phyloP scores from a whole-genome alignment of 2,329 filamentous ascomycete genomes.

The Kalaharituber pfeilii region DNA sequence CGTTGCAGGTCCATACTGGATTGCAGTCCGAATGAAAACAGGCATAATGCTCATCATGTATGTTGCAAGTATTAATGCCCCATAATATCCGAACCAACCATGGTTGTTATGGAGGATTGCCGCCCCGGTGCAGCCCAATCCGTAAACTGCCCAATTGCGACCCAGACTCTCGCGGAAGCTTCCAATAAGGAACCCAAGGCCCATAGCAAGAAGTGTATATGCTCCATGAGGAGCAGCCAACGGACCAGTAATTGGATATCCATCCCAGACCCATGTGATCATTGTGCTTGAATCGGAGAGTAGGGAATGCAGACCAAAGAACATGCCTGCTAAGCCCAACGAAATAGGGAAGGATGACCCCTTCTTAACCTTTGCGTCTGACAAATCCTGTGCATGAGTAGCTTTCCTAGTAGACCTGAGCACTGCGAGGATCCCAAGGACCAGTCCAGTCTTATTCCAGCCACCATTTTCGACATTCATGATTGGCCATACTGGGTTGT shows the following conservation, averaged over 20 bases:
- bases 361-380: constrained; percentile 31
- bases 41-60: constrained; percentile 71
- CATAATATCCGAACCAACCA: constrained; percentile 71
- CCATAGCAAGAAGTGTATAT: constrained; percentile 75
- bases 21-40: constrained; percentile 56
- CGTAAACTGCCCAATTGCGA: constrained; percentile 63
- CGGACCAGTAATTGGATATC: constrained; percentile 77
- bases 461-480: constrained; percentile 82
- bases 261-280: constrained; percentile 97
- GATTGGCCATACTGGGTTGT: constrained; percentile 93
- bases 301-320: constrained; percentile 82
- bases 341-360: constrained; percentile 56
- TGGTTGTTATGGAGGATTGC: constrained; percentile 49
- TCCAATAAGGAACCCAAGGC: constrained; percentile 58
- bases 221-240: constrained; percentile 79
- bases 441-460: constrained; percentile 70
- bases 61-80: constrained; percentile 53
- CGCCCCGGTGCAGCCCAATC: constrained; percentile 61
- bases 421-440: constrained; percentile 57
- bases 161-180: constrained; percentile 52
- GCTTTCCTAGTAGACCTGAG: constrained; percentile 55
- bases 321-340: constrained; percentile 61
- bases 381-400: constrained; percentile 34
- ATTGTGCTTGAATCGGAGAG: constrained; percentile 96
- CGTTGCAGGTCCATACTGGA: constrained; percentile 55